A percentile compares a stretch with the other conserved stretches of the same genome.
These are phyloP conservation scores for Torulaspora pretoriensis DNA, from an alignment of 1,139 yeast genomes.

Conservation along the genomic window DNA sequence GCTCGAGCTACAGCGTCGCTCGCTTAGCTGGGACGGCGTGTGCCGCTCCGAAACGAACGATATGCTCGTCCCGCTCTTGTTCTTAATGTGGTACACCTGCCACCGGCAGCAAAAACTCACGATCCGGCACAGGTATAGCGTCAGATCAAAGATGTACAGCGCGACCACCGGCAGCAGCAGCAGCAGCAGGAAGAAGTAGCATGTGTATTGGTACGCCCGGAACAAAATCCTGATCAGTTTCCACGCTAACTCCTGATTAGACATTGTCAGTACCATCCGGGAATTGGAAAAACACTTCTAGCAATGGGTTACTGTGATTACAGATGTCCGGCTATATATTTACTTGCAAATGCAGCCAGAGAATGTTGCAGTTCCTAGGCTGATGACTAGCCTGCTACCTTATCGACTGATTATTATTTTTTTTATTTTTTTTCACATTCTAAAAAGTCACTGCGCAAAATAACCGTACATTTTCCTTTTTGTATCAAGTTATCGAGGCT, in stretches of 20 bases:
- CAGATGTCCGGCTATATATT: background rate
- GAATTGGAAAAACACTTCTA: too few species aligned
- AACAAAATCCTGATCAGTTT: constrained; percentile 8
- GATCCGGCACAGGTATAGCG: constrained; percentile 19
- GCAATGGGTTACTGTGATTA: background rate
- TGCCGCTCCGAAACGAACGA: constrained; percentile 5
- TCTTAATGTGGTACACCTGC: constrained; percentile 13
- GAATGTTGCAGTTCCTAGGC: background rate
- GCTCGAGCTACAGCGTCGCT: constrained; percentile 8
- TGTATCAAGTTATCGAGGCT: constrained; percentile 1
- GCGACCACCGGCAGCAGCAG: constrained; percentile 18
- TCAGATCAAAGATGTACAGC: constrained; percentile 20
- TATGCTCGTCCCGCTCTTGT: constrained; percentile 5
- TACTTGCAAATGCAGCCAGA: background rate
- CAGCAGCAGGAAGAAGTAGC: constrained; percentile 16
- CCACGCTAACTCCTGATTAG: constrained; percentile 8
- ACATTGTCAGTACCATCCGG: background rate
- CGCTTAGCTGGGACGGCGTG: constrained; percentile 4
- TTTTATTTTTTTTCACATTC: constrained; percentile 3
- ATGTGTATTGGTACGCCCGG: constrained; percentile 14
- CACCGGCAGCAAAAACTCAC: constrained; percentile 12
- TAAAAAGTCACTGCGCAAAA: background rate
- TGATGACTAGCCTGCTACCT: background rate
- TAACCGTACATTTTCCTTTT: background rate
- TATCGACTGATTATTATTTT: constrained; percentile 3